These are phyloP conservation scores for Colletotrichum cordylinicola DNA, from an alignment of 2,329 filamentous ascomycete genomes.

Conservation along the genomic window DNA sequence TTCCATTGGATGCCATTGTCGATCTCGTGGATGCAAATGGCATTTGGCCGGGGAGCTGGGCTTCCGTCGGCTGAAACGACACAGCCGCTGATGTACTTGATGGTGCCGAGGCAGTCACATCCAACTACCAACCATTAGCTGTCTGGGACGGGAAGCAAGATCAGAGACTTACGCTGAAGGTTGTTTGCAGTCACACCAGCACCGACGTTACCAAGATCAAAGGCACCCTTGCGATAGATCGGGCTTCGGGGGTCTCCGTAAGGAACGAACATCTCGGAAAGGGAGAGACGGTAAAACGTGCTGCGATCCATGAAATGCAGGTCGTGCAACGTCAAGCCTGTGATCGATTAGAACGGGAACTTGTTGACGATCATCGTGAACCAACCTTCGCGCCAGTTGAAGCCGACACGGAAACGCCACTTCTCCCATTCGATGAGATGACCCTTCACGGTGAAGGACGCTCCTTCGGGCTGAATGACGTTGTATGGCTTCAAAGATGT, in stretches of 20 bases:
- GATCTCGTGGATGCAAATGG: slow-evolving; percentile 79
- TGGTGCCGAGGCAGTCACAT: slow-evolving; percentile 47
- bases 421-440: slow-evolving; percentile 20
- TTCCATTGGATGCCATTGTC: slow-evolving; percentile 79
- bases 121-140: background rate
- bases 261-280: slow-evolving; percentile 69
- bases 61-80: slow-evolving; percentile 67
- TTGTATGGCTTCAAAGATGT: slow-evolving; percentile 41
- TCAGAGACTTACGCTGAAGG: slow-evolving; percentile 32
- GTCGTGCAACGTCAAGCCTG: slow-evolving; percentile 55
- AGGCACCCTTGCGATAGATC: slow-evolving; percentile 70
- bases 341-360: background rate
- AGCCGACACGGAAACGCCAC: slow-evolving; percentile 65
- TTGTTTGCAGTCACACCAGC: slow-evolving; percentile 71
- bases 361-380: fast-evolving
- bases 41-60: slow-evolving; percentile 69
- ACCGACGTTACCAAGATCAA: slow-evolving; percentile 71
- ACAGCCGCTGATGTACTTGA: slow-evolving; percentile 59
- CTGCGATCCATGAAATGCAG: slow-evolving; percentile 65
- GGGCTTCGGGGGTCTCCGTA: slow-evolving; percentile 69
- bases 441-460: slow-evolving; percentile 34
- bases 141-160: fast-evolving
- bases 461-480: slow-evolving; percentile 39
- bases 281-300: slow-evolving; percentile 63
- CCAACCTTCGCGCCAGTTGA: slow-evolving; percentile 58